Base-by-base conservation (phyloP, 768 basidiomycete genomes). In the Hypsizygus marmoreus region DNA sequence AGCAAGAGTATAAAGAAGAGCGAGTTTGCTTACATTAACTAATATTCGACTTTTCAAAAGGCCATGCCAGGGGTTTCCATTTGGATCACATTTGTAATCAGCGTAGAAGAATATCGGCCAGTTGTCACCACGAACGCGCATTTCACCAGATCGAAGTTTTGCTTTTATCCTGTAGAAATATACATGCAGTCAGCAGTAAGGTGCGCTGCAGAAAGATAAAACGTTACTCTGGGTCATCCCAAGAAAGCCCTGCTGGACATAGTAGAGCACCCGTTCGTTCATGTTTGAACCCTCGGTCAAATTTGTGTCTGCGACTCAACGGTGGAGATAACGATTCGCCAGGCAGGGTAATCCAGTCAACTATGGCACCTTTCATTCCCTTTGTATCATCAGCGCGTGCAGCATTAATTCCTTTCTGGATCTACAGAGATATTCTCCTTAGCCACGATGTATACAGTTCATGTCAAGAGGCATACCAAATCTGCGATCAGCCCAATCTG, bases 311-410 rank as follows among this genome's bases (percentile, higher is more conserved):
- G 4, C 45, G 43, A 13, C 44, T 29, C 4, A 55, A 35, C 2
- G 38, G 45, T 11, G 53, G 56, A 2, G 5, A 32, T 1, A 59
- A 40, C 9, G 48, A 19, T 11, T 53, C 40, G 8, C 59, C 50
- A 23, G 32, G 40, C 1, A 56, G 56, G 7, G 50, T 57, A 6
- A 65, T 61, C 60, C 62, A 63, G 24, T 62, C 53, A 2, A 62
- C 23, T 14, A 60, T 37, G 2, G 54, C 46, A 3, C 49, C 40
- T 45, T 63, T 65, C 2, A 58, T 24, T 12, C 37, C 43, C 19
- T 45, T 43, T 10, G 52, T 57, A 32, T 57, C 55, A 39, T 58
- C 52, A 36, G 50, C 29, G 22, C 57, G 34, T 2, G 59, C 56
- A 8, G 56, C 40, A 24, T 49, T 48, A 5, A 50, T 39, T 8